Conservation (phyloP, 176 grass and related monocot genomes). For the Alloteropsis semialata region DNA sequence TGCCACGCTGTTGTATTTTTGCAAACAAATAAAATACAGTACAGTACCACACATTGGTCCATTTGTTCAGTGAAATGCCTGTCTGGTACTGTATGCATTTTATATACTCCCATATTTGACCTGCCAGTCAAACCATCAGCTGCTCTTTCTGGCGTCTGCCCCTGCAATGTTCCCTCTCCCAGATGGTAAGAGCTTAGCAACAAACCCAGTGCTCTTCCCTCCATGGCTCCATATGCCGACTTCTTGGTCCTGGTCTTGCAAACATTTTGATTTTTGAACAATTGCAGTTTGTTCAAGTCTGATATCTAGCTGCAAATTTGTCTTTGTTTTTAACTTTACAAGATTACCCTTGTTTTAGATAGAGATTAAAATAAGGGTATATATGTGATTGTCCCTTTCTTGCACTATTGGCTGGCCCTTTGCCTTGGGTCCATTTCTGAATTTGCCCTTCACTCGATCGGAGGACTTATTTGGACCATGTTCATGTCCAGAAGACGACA, state of each 20-base stretch:
- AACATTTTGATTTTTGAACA: background rate
- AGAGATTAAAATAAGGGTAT: background rate
- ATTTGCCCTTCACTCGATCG: background rate
- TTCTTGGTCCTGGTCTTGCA: background rate
- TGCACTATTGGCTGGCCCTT: background rate
- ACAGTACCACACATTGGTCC: conserved; percentile 22
- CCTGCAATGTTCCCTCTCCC: background rate
- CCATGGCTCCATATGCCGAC: background rate
- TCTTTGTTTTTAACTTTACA: background rate
- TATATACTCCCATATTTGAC: conserved; percentile 29
- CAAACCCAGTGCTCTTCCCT: conserved; percentile 18
- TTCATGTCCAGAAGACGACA: conserved; percentile 8
- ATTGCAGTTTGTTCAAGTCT: background rate
- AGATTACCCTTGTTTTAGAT: background rate
- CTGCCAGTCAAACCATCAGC: conserved; percentile 35
- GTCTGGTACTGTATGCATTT: background rate
- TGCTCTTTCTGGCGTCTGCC: background rate
- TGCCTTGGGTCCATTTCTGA: background rate
- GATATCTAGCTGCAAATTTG: background rate
- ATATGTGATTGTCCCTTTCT: background rate
- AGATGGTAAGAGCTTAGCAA: conserved; percentile 7
- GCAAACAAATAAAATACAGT: background rate
- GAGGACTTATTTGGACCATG: background rate
- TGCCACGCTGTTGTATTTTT: conserved; percentile 21
- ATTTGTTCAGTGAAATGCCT: conserved; percentile 25